A percentile compares a stretch with the other conserved stretches of the same genome.
Conservation (phyloP, 2,329 filamentous ascomycete species). For the Aulographum hederae region DNA sequence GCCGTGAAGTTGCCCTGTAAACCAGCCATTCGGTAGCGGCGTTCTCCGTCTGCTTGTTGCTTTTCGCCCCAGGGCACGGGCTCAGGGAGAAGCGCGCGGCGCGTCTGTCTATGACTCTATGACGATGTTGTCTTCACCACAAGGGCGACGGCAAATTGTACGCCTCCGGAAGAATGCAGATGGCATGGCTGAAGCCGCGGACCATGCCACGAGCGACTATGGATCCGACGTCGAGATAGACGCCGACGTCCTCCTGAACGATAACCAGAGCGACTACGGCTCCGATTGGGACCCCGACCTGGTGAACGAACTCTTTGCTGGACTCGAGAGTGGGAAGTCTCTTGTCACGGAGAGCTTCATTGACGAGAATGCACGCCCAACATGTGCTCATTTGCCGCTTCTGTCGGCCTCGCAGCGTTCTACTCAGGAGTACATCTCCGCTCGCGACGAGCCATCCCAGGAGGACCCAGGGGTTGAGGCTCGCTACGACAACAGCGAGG, state of each 20-base stretch:
- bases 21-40: too few species aligned
- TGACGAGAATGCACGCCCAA: slow-evolving; percentile 6
- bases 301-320: slow-evolving; percentile 31
- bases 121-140: too few species aligned
- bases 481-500: background rate
- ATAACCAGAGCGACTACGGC: too few species aligned
- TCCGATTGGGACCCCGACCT: too few species aligned
- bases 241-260: slow-evolving; percentile 37
- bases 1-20: too few species aligned
- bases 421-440: background rate
- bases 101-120: too few species aligned
- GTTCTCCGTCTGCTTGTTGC: too few species aligned
- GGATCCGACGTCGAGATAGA: slow-evolving; percentile 42
- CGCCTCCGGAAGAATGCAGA: too few species aligned
- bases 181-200: too few species aligned
- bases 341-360: slow-evolving; percentile 10
- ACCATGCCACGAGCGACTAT: slow-evolving; percentile 36
- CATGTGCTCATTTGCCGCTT: slow-evolving; percentile 1
- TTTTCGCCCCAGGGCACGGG: too few species aligned
- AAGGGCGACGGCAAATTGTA: too few species aligned
- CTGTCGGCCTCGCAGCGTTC: background rate
- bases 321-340: slow-evolving; percentile 15
- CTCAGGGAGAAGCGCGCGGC: too few species aligned
- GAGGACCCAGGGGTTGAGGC: background rate
- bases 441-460: background rate